These are phyloP conservation scores for Penicillium argentinense DNA, from an alignment of 495 filamentous ascomycete species.

Conservation along the genomic window DNA sequence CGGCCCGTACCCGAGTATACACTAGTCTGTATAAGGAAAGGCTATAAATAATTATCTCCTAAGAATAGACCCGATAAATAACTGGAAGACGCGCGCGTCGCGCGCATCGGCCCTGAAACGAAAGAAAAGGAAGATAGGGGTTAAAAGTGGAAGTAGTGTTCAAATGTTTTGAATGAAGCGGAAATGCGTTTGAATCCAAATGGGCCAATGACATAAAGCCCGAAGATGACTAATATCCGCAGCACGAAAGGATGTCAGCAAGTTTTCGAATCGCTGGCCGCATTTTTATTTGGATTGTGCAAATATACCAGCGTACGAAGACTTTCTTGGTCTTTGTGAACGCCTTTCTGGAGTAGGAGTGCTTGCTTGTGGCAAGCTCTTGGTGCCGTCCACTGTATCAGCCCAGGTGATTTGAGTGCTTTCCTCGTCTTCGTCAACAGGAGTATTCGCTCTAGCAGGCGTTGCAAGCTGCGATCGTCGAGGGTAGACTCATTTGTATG, in stretches of 20 bases:
- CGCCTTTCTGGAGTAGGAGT: slow-evolving; percentile 1
- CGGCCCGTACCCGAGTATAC: no score
- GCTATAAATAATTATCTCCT: no score
- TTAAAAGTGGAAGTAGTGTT: neutral
- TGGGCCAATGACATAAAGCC: neutral
- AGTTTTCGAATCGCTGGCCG: neutral
- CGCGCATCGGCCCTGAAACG: slow-evolving; percentile 4
- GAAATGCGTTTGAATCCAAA: neutral
- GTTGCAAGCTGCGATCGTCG: neutral
- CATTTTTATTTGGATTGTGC: slow-evolving; percentile 3
- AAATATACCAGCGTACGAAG: slow-evolving; percentile 6
- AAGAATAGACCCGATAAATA: no score
- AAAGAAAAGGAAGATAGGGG: neutral
- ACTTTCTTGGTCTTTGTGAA: slow-evolving; percentile 5
- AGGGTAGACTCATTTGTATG: no score
- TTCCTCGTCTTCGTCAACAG: neutral
- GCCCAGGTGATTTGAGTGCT: slow-evolving; percentile 1
- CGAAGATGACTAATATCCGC: neutral
- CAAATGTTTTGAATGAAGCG: neutral
- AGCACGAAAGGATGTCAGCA: neutral
- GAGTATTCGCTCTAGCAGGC: neutral
- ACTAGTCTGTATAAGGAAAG: no score
- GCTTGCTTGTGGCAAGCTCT: neutral
- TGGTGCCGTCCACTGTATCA: neutral
- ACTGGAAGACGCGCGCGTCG: neutral